Base-by-base conservation (phyloP, 768 basidiomycete species). In the Mycena galericulata region DNA sequence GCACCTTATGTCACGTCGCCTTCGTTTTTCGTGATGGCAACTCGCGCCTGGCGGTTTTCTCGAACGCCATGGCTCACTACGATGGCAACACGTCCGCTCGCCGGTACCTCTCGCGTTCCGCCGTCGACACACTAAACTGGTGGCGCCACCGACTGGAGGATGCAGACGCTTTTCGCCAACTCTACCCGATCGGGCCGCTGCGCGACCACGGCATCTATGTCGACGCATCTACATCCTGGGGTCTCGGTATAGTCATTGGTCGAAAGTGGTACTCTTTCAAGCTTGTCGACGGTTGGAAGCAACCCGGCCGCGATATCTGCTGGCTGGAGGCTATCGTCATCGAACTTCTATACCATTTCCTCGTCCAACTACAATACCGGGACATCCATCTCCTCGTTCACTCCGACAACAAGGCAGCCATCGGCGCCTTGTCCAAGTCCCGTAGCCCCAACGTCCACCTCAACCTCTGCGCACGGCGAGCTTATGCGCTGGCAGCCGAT, bases 151-250 rank as follows among this genome's bases (percentile, higher is more conserved):
- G 22, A 0, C 69, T 81, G 0, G 26, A 46, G 0, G 15, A 32
- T 18, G 51, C 73, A 0, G 20, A 6, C 4, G n/a, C 45, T 3
- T 49, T 27, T 24, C 69, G 78, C 5, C 61, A 67, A 0, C 73
- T 80, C 18, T 12, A 18, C 4, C 63, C 67, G 5, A 41, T 38
- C 26, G 47, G 36, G 2, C 62, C 67, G 1, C 22, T 68, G 0
- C 36, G n/a, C 1, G 73, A 76, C 46, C 45, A 73, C 1, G 62
- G 59, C 2, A 53, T 83, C 10, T 83, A 47, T 43, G 80, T 81
- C 6, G 82, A 83, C 62, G 80, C 81, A 0, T 82, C 79, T 0
- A 84, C 81, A 0, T 74, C 71, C 0, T 84, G 78, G 78, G 84
- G 84, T 11, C 78, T 85, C 36, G 83, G 84, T 1, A 34, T 84